These are phyloP conservation scores for Betula pendula DNA, from an alignment of 306 rosid genomes.

Conservation along the genomic window DNA sequence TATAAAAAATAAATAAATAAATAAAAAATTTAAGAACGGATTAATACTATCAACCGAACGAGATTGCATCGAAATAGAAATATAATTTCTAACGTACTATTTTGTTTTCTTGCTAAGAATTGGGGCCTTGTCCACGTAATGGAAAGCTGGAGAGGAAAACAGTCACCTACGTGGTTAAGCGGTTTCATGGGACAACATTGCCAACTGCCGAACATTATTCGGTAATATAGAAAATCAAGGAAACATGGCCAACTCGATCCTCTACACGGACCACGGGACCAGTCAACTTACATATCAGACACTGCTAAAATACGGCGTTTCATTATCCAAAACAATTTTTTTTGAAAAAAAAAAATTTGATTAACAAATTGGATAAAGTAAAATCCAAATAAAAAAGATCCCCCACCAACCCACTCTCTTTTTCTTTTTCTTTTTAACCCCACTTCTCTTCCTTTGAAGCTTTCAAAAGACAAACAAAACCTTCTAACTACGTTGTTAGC, in stretches of 20 bases:
- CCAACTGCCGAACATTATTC: not conserved
- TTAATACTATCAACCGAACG: too few species aligned
- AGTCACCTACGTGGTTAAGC: conserved; percentile 8
- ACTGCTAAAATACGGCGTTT: conserved; percentile 9
- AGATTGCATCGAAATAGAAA: too few species aligned
- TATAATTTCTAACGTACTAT: too few species aligned
- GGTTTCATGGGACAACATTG: conserved; percentile 8
- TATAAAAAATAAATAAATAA: too few species aligned
- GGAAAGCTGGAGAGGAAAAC: not conserved
- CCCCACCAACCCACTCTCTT: conserved; percentile 4
- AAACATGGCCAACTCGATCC: conserved; percentile 1
- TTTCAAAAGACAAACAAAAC: not conserved
- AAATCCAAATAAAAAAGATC: conserved; percentile 17
- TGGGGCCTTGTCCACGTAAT: not conserved
- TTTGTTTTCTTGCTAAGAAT: not conserved
- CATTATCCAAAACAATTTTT: conserved; percentile 10
- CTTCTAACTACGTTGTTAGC: too few species aligned
- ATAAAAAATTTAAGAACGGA: too few species aligned
- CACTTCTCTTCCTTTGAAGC: not conserved
- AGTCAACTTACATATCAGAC: conserved; percentile 8
- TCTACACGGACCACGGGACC: not conserved
- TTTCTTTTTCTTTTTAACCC: not conserved
- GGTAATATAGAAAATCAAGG: not conserved
- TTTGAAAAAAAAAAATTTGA: not conserved
- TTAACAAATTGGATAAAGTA: conserved; percentile 30